Evolutionary conservation across 208 protist species (phyloP).

Genomic region (Borovskyia barvae): DNA sequence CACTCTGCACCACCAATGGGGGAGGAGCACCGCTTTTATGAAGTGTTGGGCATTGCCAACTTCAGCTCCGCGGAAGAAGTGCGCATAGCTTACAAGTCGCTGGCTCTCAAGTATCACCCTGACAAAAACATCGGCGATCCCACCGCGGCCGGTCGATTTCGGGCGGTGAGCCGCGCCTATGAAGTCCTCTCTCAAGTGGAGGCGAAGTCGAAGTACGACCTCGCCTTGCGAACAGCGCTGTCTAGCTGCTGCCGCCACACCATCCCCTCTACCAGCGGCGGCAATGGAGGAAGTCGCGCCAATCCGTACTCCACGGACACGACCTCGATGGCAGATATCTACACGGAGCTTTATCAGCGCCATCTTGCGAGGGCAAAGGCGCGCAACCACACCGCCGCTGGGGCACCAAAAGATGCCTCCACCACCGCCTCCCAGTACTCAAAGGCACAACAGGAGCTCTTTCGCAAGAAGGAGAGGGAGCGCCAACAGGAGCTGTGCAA

Average conservation of each 20-base stretch:
- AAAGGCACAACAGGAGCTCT: conserved; percentile 65
- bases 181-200: conserved; percentile 94
- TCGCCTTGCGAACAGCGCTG: conserved; percentile 63
- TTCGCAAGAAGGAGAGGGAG: conserved; percentile 59
- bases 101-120: conserved; percentile 95
- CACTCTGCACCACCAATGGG: conserved; percentile 8
- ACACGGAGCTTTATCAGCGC: conserved; percentile 32
- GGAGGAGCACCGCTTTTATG: conserved; percentile 63
- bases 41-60: conserved; percentile 77
- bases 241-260: conserved; percentile 1
- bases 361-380: conserved; percentile 9
- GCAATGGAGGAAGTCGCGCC: background rate
- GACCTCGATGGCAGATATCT: conserved; percentile 30
- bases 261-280: conserved; percentile 3
- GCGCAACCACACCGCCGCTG: conserved; percentile 7
- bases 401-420: background rate
- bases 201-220: conserved; percentile 95
- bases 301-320: conserved; percentile 26
- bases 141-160: conserved; percentile 80
- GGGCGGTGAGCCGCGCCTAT: conserved; percentile 93
- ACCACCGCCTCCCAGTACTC: conserved; percentile 40
- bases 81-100: conserved; percentile 90
- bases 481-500: conserved; percentile 50
- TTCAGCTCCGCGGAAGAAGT: conserved; percentile 88
- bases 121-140: conserved; percentile 92